Evolutionary conservation across 176 grass and related monocot species (phyloP).

Genomic region (Elaeis guineensis): DNA sequence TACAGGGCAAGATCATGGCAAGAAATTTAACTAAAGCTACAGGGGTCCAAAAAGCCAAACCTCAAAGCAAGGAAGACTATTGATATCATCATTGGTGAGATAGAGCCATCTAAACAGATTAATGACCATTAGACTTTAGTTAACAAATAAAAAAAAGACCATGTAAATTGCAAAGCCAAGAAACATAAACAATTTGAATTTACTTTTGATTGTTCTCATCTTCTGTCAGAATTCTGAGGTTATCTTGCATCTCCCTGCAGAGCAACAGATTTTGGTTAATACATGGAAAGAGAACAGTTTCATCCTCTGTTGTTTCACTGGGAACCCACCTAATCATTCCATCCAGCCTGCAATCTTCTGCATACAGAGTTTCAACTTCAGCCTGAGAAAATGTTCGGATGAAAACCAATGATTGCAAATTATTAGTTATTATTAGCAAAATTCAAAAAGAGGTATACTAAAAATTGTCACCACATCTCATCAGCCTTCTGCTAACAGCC

Average conservation of each 20-base stretch:
- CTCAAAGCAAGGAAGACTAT: slow-evolving; percentile 51
- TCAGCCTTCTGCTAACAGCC: too few species aligned
- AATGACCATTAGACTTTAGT: slow-evolving; percentile 11
- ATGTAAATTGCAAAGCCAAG: slow-evolving; percentile 6
- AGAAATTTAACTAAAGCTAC: slow-evolving; percentile 9
- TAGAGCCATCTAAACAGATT: slow-evolving; percentile 53
- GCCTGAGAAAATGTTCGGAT: slow-evolving; percentile 21
- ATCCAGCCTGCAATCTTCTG: slow-evolving; percentile 62
- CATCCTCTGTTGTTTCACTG: background rate
- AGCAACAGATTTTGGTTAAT: background rate
- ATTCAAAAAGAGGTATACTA: too few species aligned
- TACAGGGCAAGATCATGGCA: too few species aligned
- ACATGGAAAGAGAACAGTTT: too few species aligned
- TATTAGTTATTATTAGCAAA: background rate
- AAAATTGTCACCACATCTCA: too few species aligned
- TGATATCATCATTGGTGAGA: slow-evolving; percentile 69
- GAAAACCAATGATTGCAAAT: background rate
- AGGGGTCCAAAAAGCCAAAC: slow-evolving; percentile 24
- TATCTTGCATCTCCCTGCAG: slow-evolving; percentile 65
- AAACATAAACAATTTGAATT: slow-evolving; percentile 9
- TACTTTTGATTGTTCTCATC: slow-evolving; percentile 64
- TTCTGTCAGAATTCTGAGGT: slow-evolving; percentile 41
- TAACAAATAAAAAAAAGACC: background rate
- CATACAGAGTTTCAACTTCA: slow-evolving; percentile 45
- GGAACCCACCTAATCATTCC: slow-evolving; percentile 58